These are phyloP conservation scores for Mycena belliarum DNA, from an alignment of 768 basidiomycete species.

Conservation along the genomic window DNA sequence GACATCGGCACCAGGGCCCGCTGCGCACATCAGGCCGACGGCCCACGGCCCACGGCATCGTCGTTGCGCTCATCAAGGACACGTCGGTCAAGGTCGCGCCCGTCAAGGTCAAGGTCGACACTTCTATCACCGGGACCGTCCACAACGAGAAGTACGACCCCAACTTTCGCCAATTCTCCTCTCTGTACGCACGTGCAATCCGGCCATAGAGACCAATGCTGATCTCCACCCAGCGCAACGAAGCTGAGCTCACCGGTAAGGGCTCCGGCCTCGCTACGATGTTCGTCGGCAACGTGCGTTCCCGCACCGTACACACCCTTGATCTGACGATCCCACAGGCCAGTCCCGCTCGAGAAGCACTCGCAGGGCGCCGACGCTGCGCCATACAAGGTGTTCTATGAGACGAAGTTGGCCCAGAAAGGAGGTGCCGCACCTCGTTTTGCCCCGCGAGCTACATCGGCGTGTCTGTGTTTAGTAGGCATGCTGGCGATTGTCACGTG, in stretches of 20 bases:
- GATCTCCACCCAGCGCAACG: slow-evolving; percentile 39
- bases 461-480: background rate
- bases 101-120: slow-evolving; percentile 34
- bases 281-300: slow-evolving; percentile 43
- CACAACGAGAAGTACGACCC: slow-evolving; percentile 51
- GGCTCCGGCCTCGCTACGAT: slow-evolving; percentile 30
- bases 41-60: too few species aligned
- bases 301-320: background rate
- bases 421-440: slow-evolving; percentile 28
- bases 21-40: too few species aligned
- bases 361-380: slow-evolving; percentile 34
- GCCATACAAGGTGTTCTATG: slow-evolving; percentile 44
- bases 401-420: slow-evolving; percentile 40
- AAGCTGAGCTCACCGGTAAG: slow-evolving; percentile 45
- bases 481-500: slow-evolving; percentile 44
- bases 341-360: slow-evolving; percentile 43
- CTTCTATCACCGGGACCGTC: slow-evolving; percentile 37
- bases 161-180: slow-evolving; percentile 50
- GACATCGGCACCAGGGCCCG: too few species aligned
- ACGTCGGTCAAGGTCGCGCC: slow-evolving; percentile 41
- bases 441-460: too few species aligned
- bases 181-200: slow-evolving; percentile 31
- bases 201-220: background rate
- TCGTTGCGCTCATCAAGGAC: too few species aligned
- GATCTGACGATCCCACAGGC: slow-evolving; percentile 30